Base-by-base conservation (phyloP, 306 rosid species). In the Biancaea sappan region DNA sequence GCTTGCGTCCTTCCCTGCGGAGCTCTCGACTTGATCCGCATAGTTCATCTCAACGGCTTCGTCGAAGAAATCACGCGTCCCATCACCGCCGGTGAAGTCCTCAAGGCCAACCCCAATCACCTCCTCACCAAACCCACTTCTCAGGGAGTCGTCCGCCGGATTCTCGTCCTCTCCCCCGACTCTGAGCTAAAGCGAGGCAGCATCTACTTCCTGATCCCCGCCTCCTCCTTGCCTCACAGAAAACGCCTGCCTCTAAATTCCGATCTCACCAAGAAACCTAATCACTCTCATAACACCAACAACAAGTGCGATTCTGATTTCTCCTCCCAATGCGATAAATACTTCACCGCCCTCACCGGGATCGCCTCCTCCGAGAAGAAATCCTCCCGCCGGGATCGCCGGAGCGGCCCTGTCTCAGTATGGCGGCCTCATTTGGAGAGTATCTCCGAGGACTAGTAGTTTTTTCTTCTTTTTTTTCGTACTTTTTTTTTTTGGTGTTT, bases 1-100 rank as follows among this genome's bases (percentile, higher is more conserved):
- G 98, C 94, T 65, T 94, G 98, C 70, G 91, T 90, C 74, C 87
- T 94, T 76, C 98, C 98, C 0, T 94, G 92, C 48, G 98, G 98
- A n/a, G 98, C 96, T 14, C 79, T 94, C 38, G 98, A 94, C 47
- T 80, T 94, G 82, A 94, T 94, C 83, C 85, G 97, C 1, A 85
- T 94, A 18, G 98, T 94, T 38, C 98, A 94, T 81, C 84, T 94
- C 80, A 91, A 89, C 25, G 98, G 98, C 34, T 81, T 70, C 16
- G 89, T 94, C 1, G 94, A 94, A 59, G 97, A 90, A 78, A 80
- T 88, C 52, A 79, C 96, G 6, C 83, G 83, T 63, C 83, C 97
- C 3, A 80, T 94, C 70, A 83, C 83, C 2, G 98, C 97, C 7
- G 94, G 87, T 8, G 95, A 94, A 82, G 78, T 94, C 43, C 92